These are phyloP conservation scores for Guyanaporus albipodus DNA, from an alignment of 768 basidiomycete species.

Conservation along the genomic window DNA sequence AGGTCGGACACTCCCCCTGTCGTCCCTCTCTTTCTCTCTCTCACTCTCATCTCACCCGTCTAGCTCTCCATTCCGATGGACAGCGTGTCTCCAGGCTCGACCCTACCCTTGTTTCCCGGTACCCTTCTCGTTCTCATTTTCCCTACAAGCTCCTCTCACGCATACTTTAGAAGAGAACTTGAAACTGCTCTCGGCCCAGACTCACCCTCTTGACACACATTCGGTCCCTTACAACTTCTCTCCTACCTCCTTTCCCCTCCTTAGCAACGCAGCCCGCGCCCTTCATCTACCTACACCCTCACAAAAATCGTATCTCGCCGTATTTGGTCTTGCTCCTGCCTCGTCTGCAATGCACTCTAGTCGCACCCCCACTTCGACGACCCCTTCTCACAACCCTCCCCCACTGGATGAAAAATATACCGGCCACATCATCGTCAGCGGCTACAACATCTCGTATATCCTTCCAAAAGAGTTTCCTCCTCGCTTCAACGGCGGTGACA, in stretches of 20 bases:
- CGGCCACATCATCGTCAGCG: constrained; percentile 72
- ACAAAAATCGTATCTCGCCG: constrained; percentile 54
- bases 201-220: constrained; percentile 70
- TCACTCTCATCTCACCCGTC: constrained; percentile 3
- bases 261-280: constrained; percentile 66
- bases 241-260: constrained; percentile 53
- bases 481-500: constrained; percentile 25
- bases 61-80: constrained; percentile 71
- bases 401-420: constrained; percentile 65
- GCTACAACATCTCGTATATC: constrained; percentile 73
- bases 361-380: constrained; percentile 37
- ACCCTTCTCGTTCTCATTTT: background rate
- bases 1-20: constrained; percentile 41
- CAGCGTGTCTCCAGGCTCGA: constrained; percentile 58
- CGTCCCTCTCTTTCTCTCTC: background rate
- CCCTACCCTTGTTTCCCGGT: constrained; percentile 74
- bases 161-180: constrained; percentile 65
- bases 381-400: constrained; percentile 29
- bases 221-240: constrained; percentile 77
- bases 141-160: background rate
- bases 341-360: constrained; percentile 29
- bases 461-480: constrained; percentile 63
- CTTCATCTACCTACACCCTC: constrained; percentile 63
- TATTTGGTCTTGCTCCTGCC: constrained; percentile 43
- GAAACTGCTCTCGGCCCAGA: constrained; percentile 66